Base-by-base conservation (phyloP, 768 basidiomycete genomes). In the Hypholoma sublateritium region DNA sequence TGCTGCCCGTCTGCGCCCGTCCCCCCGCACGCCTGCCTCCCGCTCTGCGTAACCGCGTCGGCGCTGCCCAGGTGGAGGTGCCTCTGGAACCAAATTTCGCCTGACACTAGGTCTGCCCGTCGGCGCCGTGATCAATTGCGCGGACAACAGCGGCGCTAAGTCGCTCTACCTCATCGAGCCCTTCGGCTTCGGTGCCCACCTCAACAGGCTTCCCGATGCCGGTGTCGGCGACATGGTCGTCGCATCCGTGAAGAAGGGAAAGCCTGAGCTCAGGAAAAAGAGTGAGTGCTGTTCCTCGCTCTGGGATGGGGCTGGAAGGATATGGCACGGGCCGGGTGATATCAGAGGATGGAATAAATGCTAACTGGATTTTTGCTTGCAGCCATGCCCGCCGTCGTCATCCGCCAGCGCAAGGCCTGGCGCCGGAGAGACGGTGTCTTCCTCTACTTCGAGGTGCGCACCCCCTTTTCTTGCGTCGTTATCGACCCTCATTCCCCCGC, bases 251-350 rank as follows among this genome's bases (percentile, higher is more conserved):
- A 98, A 99, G 86, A 98, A 98, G 84, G 97, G 97, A 74, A 98
- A 99, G 81, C 97, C 97, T 35, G 97, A 99, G 78, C 77, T 99
- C 72, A 88, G 97, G 78, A 99, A 99, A 84, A 99, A 99, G 83
- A 96, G 94, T 96, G 72, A 69, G 94, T 82, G n/a, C 4, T 57
- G 46, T 17, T 44, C 47, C 39, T 48, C 19, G 41, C 16, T 11
- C 39, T 34, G 24, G 24, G 19, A 17, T 43, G 22, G 55, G 49
- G 39, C 34, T 57, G 17, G 32, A 12, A 11, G 35, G 39, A 13
- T 25, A 32, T 3, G 28, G 28, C 2, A 9, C 28, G 28, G 28
- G 6, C 28, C 28, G 28, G 3, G 28, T 7, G 28, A 32, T 32
- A 6, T 32, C 9, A 6, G 28, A 32, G 25, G 5, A 32, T 32